phyloP scores from a whole-genome alignment of 345 rosid species.

The Heritiera littoralis region DNA sequence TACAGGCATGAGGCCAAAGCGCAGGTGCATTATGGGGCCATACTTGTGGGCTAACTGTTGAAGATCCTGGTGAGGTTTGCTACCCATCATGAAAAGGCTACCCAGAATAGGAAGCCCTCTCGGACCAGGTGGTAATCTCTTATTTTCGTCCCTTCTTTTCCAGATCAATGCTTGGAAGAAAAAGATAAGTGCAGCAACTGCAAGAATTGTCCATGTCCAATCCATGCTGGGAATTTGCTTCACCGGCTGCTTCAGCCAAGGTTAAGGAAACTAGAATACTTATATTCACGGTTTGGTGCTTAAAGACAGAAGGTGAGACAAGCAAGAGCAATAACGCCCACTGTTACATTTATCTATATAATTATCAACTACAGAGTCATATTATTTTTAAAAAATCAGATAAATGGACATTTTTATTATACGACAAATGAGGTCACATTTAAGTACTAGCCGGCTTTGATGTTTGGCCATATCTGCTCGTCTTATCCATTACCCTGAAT shows the following conservation, averaged over 20 bases:
- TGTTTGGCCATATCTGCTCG: too few species aligned
- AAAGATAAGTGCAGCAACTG: background rate
- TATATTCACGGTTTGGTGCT: background rate
- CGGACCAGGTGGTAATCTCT: conserved; percentile 50
- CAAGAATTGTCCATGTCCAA: background rate
- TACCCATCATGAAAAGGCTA: conserved; percentile 41
- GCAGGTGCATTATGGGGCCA: conserved; percentile 48
- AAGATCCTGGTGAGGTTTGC: conserved; percentile 41
- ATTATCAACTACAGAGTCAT: background rate
- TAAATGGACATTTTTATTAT: too few species aligned
- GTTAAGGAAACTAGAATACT: background rate
- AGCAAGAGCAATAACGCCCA: background rate
- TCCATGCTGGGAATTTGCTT: background rate
- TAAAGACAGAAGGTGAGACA: background rate
- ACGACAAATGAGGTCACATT: background rate
- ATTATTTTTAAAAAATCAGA: too few species aligned
- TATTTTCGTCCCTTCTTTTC: background rate
- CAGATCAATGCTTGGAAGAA: conserved; percentile 3
- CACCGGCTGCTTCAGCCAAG: too few species aligned
- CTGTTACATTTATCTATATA: too few species aligned
- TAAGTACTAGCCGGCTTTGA: too few species aligned
- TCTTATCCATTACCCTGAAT: too few species aligned
- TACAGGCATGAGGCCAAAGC: conserved; percentile 35
- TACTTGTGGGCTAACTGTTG: conserved; percentile 35
- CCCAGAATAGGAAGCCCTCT: conserved; percentile 42